Evolutionary conservation across 352 stramenopile genomes (phyloP).

Genomic region (Pythium folliculosum): DNA sequence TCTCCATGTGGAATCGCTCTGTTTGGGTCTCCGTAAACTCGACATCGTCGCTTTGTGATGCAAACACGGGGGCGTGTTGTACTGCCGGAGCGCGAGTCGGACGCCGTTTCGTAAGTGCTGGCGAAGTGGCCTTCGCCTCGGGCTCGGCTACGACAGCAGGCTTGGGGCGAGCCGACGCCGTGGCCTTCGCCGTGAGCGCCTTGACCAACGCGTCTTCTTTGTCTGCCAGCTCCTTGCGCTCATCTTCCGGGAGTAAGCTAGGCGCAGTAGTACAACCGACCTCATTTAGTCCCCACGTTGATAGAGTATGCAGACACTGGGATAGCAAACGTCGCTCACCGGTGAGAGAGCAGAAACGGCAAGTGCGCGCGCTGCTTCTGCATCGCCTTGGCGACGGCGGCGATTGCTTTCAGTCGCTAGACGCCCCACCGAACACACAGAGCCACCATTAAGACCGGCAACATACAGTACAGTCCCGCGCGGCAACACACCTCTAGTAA

Average conservation of each 20-base stretch:
- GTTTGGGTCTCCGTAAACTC: conserved; percentile 71
- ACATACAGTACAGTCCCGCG: neutral
- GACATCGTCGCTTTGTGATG: conserved; percentile 49
- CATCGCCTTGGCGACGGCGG: conserved; percentile 64
- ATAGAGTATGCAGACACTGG: too few species aligned
- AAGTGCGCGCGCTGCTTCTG: conserved; percentile 72
- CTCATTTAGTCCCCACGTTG: too few species aligned
- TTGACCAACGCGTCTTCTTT: conserved; percentile 52
- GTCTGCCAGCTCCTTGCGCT: conserved; percentile 47
- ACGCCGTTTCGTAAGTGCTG: conserved; percentile 3
- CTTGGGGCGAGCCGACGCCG: neutral
- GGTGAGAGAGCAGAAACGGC: conserved; percentile 64
- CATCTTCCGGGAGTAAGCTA: conserved; percentile 65
- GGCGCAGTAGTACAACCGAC: too few species aligned
- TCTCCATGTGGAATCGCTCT: conserved; percentile 64
- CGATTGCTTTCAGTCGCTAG: conserved; percentile 68
- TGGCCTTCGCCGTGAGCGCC: conserved; percentile 32
- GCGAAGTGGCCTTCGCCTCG: neutral
- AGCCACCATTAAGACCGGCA: neutral
- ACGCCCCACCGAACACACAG: neutral
- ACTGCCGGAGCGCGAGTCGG: conserved; percentile 3
- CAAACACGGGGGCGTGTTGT: conserved; percentile 30
- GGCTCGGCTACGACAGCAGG: neutral
- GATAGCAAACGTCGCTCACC: conserved; percentile 24
- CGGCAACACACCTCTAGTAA: conserved; percentile 50